These are phyloP conservation scores for Elsinoe australis DNA, from an alignment of 2,329 filamentous ascomycete genomes.

Conservation along the genomic window DNA sequence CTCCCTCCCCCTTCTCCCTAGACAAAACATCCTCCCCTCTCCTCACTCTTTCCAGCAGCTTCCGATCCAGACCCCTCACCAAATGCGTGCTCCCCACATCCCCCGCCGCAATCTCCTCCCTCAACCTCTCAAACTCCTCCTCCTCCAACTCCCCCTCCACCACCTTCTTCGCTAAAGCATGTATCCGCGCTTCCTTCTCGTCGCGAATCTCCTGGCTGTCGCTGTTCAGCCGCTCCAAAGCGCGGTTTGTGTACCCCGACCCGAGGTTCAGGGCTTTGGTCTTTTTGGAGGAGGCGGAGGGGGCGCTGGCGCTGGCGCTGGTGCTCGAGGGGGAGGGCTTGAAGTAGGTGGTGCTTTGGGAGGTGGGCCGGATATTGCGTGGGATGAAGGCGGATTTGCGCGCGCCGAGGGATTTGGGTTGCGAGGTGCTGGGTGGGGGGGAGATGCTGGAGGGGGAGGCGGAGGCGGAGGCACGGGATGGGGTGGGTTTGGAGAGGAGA, in stretches of 20 bases:
- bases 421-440: no score
- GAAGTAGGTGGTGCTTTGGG: neutral
- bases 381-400: slow-evolving; percentile 52
- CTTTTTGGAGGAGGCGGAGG: slow-evolving; percentile 77
- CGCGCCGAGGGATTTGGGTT: slow-evolving; percentile 27
- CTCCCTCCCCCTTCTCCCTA: slow-evolving; percentile 33
- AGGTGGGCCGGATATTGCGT: slow-evolving; percentile 52
- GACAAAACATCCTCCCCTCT: slow-evolving; percentile 54
- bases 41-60: slow-evolving; percentile 61
- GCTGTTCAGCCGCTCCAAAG: slow-evolving; percentile 51
- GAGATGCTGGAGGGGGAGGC: slow-evolving; percentile 35
- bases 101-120: slow-evolving; percentile 71
- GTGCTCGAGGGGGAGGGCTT: slow-evolving; percentile 25
- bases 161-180: slow-evolving; percentile 70
- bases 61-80: slow-evolving; percentile 85
- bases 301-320: slow-evolving; percentile 60
- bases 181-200: slow-evolving; percentile 58
- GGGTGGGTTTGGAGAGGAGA: slow-evolving; percentile 45
- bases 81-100: slow-evolving; percentile 74
- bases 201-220: slow-evolving; percentile 40
- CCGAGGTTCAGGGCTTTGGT: slow-evolving; percentile 67
- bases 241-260: slow-evolving; percentile 75
- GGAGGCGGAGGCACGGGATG: slow-evolving; percentile 37
- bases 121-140: slow-evolving; percentile 65
- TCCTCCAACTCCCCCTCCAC: slow-evolving; percentile 79